Conservation (phyloP, 768 basidiomycete genomes). For the Leccinum uliginosum region DNA sequence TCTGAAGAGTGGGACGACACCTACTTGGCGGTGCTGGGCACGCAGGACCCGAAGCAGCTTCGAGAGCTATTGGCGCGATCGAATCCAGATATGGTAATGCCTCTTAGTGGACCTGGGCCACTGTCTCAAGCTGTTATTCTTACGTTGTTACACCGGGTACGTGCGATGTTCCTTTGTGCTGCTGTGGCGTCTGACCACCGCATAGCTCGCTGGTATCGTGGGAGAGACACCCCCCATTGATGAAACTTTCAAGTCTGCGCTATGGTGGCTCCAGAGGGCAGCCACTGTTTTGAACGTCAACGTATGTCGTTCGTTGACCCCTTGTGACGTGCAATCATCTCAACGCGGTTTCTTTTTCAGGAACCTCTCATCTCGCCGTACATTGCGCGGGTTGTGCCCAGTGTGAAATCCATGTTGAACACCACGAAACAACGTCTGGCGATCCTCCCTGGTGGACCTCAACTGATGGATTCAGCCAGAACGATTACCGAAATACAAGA, state of each 20-base stretch:
- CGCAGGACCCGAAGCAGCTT: conserved; percentile 70
- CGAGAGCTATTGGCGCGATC: conserved; percentile 69
- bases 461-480: conserved; percentile 63
- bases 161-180: conserved; percentile 25
- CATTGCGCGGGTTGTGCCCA: conserved; percentile 75
- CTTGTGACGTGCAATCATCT: neutral
- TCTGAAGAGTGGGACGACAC: conserved; percentile 82
- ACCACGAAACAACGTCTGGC: conserved; percentile 76
- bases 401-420: conserved; percentile 70
- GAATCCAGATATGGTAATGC: conserved; percentile 78
- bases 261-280: conserved; percentile 86
- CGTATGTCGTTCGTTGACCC: conserved; percentile 35
- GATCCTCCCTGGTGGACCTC: conserved; percentile 70
- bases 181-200: neutral
- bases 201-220: conserved; percentile 67
- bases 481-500: conserved; percentile 75
- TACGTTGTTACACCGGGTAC: conserved; percentile 77
- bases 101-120: conserved; percentile 61
- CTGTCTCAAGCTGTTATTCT: conserved; percentile 82
- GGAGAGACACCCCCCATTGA: conserved; percentile 75
- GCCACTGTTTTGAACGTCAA: conserved; percentile 68
- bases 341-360: conserved; percentile 28
- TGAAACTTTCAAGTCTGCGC: conserved; percentile 73
- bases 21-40: conserved; percentile 71
- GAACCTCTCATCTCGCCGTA: conserved; percentile 82